Conservation (phyloP, 352 stramenopile genomes). For the Paralagenidium karlingii region DNA sequence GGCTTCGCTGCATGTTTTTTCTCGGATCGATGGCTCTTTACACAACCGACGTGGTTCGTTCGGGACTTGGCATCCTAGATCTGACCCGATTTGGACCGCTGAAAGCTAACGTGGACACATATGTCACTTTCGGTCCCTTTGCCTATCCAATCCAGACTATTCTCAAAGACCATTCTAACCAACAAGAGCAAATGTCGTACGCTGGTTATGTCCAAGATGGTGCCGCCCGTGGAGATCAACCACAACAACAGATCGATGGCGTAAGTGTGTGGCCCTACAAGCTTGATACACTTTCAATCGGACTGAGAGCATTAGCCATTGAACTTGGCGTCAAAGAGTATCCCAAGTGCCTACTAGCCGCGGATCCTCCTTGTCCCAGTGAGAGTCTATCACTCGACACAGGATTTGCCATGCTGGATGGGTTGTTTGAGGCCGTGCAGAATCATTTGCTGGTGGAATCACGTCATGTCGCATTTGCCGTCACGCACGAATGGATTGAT, state of each 20-base stretch:
- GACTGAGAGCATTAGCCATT: constrained; percentile 10
- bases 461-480: no score
- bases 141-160: constrained; percentile 35
- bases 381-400: constrained; percentile 9
- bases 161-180: no score
- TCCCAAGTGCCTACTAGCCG: no score
- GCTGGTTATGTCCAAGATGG: no score
- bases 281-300: constrained; percentile 19
- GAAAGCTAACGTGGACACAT: not conserved
- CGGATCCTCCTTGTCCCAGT: constrained; percentile 8
- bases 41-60: constrained; percentile 12
- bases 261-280: constrained; percentile 20
- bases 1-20: constrained; percentile 17
- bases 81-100: not conserved
- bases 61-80: constrained; percentile 3
- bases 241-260: no score
- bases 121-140: constrained; percentile 10
- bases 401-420: constrained; percentile 23
- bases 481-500: no score
- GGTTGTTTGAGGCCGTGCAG: constrained; percentile 8
- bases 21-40: constrained; percentile 20
- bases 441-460: no score
- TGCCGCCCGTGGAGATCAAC: no score
- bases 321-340: constrained; percentile 12
- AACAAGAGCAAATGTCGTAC: no score